Conservation (phyloP, 176 grass and related monocot species). For the Phoenix dactylifera region DNA sequence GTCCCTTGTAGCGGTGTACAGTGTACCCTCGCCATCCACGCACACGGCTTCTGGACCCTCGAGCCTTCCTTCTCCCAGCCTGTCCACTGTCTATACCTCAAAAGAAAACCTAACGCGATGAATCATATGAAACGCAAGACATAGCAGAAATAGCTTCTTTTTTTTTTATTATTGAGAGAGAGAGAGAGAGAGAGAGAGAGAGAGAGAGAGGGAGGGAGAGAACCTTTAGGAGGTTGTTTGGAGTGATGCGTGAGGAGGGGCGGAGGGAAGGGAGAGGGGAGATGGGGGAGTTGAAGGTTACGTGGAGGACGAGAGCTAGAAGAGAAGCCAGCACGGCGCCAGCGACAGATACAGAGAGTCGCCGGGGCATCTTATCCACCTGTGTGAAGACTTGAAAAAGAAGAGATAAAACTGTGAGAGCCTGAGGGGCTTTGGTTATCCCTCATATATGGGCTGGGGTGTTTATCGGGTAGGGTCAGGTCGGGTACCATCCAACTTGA, state of each 20-base stretch:
- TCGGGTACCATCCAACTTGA: too few relatives aligned
- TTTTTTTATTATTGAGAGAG: background rate
- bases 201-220: background rate
- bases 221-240: conserved; percentile 69
- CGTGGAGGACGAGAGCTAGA: conserved; percentile 30
- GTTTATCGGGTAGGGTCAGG: too few relatives aligned
- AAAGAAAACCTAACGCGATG: background rate
- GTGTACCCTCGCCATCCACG: conserved; percentile 44
- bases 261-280: conserved; percentile 33
- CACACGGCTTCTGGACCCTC: conserved; percentile 55
- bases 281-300: conserved; percentile 47
- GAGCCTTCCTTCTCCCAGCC: conserved; percentile 48
- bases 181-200: background rate
- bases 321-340: conserved; percentile 23
- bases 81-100: conserved; percentile 43
- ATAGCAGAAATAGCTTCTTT: background rate
- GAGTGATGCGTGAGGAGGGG: conserved; percentile 10
- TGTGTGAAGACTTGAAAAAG: too few relatives aligned
- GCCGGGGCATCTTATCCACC: too few relatives aligned
- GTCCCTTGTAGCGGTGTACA: conserved; percentile 61
- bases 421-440: too few relatives aligned
- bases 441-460: too few relatives aligned
- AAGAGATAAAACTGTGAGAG: too few relatives aligned
- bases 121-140: background rate
- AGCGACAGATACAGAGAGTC: conserved; percentile 5